phyloP scores from a whole-genome alignment of 169 alveolate genomes.

The Cryptosporidium ryanae region DNA sequence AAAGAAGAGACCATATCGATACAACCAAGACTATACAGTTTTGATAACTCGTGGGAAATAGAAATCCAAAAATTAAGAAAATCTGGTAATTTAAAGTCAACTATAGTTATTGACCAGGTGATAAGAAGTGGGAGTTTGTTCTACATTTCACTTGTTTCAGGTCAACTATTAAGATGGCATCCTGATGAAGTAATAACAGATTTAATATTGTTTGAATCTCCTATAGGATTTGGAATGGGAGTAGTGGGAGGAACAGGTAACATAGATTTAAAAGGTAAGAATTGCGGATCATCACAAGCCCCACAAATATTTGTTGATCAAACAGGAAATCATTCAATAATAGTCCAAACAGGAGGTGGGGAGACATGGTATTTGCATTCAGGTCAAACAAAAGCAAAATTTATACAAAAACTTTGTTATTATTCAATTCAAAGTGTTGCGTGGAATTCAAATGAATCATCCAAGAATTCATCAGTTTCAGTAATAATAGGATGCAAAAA shows the following conservation, averaged over 20 bases:
- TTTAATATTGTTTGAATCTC: conserved; percentile 37
- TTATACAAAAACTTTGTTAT: conserved; percentile 33
- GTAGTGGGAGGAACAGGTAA: background rate
- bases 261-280: background rate
- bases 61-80: conserved; percentile 1
- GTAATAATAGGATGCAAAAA: conserved; percentile 54
- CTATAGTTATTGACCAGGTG: conserved; percentile 55
- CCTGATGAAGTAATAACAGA: conserved; percentile 57
- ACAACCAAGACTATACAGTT: conserved; percentile 51
- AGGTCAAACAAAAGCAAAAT: conserved; percentile 30
- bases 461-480: conserved; percentile 41
- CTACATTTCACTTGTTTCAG: conserved; percentile 49
- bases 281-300: background rate
- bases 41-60: conserved; percentile 66
- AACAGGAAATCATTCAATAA: conserved; percentile 56
- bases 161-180: conserved; percentile 62
- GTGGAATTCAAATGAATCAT: conserved; percentile 49
- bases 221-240: conserved; percentile 27
- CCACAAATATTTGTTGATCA: conserved; percentile 61
- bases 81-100: conserved; percentile 20
- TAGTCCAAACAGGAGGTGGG: conserved; percentile 11
- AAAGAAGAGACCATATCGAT: conserved; percentile 36
- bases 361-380: conserved; percentile 72
- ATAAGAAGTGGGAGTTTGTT: conserved; percentile 35
- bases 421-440: conserved; percentile 68